Evolutionary conservation across 2,329 filamentous ascomycete species (phyloP).

Genomic region (Chaetoscypha palmicola): DNA sequence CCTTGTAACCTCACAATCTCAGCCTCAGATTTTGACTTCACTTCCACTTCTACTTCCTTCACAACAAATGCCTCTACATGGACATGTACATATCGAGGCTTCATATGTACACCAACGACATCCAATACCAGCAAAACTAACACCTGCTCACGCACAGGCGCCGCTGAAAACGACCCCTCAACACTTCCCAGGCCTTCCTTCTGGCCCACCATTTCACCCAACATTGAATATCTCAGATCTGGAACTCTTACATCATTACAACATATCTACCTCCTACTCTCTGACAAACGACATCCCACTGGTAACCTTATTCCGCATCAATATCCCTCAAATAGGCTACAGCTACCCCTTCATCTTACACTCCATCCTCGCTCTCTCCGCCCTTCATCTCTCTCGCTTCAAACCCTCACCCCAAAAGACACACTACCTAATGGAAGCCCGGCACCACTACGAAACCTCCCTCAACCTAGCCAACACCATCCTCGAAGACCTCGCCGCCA

Average conservation of each 20-base stretch:
- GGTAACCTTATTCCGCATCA: conserved; percentile 13
- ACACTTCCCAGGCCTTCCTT: background rate
- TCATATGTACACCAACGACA: too few relatives aligned
- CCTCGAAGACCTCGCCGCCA: conserved; percentile 28
- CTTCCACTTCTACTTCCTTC: background rate
- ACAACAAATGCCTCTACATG: too few relatives aligned
- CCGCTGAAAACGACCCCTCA: background rate
- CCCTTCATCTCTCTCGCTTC: conserved; percentile 39
- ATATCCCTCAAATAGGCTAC: conserved; percentile 13
- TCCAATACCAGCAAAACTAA: background rate
- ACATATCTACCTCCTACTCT: conserved; percentile 16
- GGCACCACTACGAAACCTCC: conserved; percentile 29
- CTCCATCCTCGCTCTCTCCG: conserved; percentile 17
- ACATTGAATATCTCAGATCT: conserved; percentile 16
- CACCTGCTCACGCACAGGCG: background rate
- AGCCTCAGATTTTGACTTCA: background rate
- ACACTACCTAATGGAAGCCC: conserved; percentile 33
- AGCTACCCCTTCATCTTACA: conserved; percentile 16
- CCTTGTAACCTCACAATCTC: too few relatives aligned
- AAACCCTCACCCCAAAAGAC: conserved; percentile 30
- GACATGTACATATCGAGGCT: too few relatives aligned
- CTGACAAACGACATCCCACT: conserved; percentile 11
- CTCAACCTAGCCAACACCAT: conserved; percentile 26
- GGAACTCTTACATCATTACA: conserved; percentile 19
- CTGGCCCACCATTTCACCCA: background rate